These are phyloP conservation scores for Melanogaster broomeanus DNA, from an alignment of 768 basidiomycete genomes.

Conservation along the genomic window DNA sequence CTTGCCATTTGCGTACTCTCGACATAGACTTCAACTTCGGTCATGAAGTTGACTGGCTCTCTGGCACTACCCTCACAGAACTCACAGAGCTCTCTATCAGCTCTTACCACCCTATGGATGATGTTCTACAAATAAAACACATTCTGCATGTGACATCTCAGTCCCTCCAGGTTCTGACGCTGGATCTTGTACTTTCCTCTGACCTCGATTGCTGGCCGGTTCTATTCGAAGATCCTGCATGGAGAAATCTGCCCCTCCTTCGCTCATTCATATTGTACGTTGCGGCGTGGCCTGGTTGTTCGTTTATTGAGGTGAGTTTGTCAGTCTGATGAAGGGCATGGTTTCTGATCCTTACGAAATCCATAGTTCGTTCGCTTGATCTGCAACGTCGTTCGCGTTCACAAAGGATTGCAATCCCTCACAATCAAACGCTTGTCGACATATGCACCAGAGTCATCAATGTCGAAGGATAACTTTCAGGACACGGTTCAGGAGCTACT, in stretches of 20 bases:
- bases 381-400: not conserved
- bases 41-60: not conserved
- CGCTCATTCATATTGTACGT: no score
- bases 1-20: not conserved
- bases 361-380: not conserved
- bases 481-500: not conserved
- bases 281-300: no score
- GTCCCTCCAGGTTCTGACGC: no score
- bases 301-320: no score
- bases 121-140: no score
- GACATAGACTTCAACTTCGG: not conserved
- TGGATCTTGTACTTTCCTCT: no score
- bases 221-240: not conserved
- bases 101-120: no score
- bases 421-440: constrained; percentile 1
- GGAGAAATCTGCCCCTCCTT: constrained; percentile 1
- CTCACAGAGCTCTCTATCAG: constrained; percentile 1
- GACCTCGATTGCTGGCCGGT: no score
- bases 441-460: no score
- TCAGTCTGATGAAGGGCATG: no score
- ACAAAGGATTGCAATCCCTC: not conserved
- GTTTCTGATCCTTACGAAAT: not conserved
- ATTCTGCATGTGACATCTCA: no score
- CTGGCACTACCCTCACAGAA: constrained; percentile 1
- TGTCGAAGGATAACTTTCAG: not conserved